Evolutionary conservation across 352 stramenopile genomes (phyloP).

Genomic region (Phytophthora syringae): DNA sequence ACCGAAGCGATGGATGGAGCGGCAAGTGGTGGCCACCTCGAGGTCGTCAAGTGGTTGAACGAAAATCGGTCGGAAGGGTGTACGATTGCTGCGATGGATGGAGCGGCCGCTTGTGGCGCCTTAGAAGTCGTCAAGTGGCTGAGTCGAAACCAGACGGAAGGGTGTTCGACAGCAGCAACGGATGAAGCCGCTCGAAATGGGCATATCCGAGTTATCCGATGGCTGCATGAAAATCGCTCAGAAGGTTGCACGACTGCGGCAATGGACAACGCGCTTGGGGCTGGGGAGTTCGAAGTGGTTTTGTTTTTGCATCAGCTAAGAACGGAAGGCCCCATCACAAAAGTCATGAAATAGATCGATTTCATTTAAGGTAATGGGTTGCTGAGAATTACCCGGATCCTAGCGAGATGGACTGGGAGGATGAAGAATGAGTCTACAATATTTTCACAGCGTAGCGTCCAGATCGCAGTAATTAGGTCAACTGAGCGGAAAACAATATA

Average conservation of each 20-base stretch:
- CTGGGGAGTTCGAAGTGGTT: conserved; percentile 5
- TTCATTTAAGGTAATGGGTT: neutral
- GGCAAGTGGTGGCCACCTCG: neutral
- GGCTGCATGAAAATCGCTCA: conserved; percentile 6
- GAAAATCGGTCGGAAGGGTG: neutral
- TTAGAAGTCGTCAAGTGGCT: conserved; percentile 6
- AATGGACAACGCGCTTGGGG: neutral
- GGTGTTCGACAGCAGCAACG: neutral
- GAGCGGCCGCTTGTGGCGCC: neutral
- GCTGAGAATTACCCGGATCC: neutral
- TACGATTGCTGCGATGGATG: neutral
- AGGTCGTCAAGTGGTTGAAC: conserved; percentile 4
- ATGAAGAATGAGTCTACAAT: neutral
- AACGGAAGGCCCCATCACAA: conserved; percentile 1
- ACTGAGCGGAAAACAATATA: no score
- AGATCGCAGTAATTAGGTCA: no score
- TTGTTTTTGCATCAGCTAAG: neutral
- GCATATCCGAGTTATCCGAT: conserved; percentile 1
- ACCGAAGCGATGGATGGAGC: conserved; percentile 3
- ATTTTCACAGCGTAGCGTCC: no score
- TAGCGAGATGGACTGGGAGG: neutral
- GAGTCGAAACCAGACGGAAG: neutral
- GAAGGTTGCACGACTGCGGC: conserved; percentile 11
- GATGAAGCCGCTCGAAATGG: neutral
- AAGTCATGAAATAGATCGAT: neutral